phyloP scores from a whole-genome alignment of 257 asterid genomes.

The Cinchona pubescens region DNA sequence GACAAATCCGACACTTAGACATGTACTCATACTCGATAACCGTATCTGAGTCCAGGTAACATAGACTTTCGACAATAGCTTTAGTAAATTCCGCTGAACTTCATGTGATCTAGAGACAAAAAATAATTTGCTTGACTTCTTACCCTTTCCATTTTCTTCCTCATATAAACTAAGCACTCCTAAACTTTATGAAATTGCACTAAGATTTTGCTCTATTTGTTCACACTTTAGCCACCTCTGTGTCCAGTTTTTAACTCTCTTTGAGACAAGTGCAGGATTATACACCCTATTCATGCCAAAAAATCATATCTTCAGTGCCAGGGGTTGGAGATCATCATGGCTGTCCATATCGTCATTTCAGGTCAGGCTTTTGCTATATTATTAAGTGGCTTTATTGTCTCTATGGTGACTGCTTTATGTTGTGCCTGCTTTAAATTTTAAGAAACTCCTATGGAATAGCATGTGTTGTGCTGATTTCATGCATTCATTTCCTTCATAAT shows the following conservation, averaged over 20 bases:
- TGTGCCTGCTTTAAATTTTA: neutral
- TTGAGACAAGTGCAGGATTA: slow-evolving; percentile 68
- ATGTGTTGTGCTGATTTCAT: neutral
- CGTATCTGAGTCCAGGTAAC: too few relatives aligned
- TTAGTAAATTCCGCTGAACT: neutral
- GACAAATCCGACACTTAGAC: too few relatives aligned
- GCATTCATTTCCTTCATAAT: neutral
- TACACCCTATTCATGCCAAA: slow-evolving; percentile 92
- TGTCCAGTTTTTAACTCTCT: slow-evolving; percentile 3
- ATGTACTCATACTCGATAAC: too few relatives aligned
- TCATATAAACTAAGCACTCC: neutral
- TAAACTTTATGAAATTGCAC: neutral
- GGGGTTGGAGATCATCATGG: slow-evolving; percentile 98
- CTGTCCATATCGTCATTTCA: slow-evolving; percentile 93
- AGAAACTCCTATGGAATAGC: neutral
- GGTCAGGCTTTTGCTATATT: slow-evolving; percentile 48
- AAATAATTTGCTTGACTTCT: neutral
- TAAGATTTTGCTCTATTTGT: neutral
- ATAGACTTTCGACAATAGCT: neutral
- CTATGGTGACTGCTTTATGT: slow-evolving; percentile 1
- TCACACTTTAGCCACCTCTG: neutral
- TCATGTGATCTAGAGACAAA: neutral
- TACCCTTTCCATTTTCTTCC: neutral
- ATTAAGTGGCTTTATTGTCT: slow-evolving; percentile 13
- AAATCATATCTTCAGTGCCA: slow-evolving; percentile 74